Base-by-base conservation (phyloP, 345 rosid genomes). In the Passiflora organensis region DNA sequence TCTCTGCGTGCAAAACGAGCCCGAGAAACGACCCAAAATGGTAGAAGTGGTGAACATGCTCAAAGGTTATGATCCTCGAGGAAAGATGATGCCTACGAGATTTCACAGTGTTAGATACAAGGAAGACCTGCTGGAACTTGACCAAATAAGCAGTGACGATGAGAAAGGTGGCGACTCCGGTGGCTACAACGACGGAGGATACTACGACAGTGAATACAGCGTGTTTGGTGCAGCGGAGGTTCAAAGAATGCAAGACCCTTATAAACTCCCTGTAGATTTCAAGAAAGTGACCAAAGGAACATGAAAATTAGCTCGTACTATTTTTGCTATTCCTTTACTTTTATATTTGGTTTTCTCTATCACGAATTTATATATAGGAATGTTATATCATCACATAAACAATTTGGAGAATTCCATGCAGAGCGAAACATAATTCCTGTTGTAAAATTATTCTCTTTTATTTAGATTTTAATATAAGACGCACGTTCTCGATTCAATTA, bases 1-100 rank as follows among this genome's bases (percentile, higher is more conserved):
- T 14, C 48, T 83, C 15, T 91, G 97, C 48, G 84, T 83, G 49
- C 94, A 80, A 60, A 78, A 24, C 28, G 89, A 85, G 70, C 74
- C 80, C 1, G 96, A 83, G 53, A 70, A 68, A 55, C 65, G 97
- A 49, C 96, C 96, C 0, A 80, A 66, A 15, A 91, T 91, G 94
- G 81, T 79, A 69, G 81, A 81, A 57, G 96, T 87, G 5, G 91
- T 83, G 32, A 64, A 65, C 44, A 72, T 87, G 71, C 64, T 91
- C 16, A 82, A 81, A 78, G 85, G 81, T 46, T 51, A 64, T 45
- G 89, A 76, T 23, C 59, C 69, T 0, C 74, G 75, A 59, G 80
- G 70, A 19, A 74, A 68, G 13, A 44, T 45, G 73, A 42, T 42
- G 54, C 68, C 63, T 12, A 55, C 62, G 47, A 77, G 83, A 63